Conservation (phyloP, 805 yeast species). For the Cyberlindnera maritima region DNA sequence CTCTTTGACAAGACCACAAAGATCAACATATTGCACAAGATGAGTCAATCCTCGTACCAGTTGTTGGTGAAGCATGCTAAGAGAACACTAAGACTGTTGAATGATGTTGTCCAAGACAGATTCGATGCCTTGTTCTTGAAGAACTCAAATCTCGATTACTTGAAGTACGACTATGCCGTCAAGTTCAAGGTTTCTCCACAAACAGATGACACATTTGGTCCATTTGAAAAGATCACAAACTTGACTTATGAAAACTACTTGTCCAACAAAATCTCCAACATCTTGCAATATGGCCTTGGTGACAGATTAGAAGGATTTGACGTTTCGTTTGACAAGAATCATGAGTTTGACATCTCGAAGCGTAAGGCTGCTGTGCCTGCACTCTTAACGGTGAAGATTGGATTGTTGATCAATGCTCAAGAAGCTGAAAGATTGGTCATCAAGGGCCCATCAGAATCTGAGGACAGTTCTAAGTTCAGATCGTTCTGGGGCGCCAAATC, state of each 20-base stretch:
- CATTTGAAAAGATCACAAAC: conserved; percentile 69
- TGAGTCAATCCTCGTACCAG: conserved; percentile 66
- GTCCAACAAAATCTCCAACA: conserved; percentile 55
- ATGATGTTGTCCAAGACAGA: conserved; percentile 80
- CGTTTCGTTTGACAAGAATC: conserved; percentile 31
- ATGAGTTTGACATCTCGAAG: conserved; percentile 37
- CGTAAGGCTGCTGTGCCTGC: conserved; percentile 46
- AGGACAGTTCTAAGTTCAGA: conserved; percentile 62
- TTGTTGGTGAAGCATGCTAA: conserved; percentile 62
- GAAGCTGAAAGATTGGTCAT: conserved; percentile 81
- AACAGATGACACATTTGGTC: conserved; percentile 51
- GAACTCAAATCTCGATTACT: conserved; percentile 46
- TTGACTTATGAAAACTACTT: conserved; percentile 66
- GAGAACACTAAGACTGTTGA: conserved; percentile 63
- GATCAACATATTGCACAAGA: conserved; percentile 77
- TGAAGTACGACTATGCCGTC: conserved; percentile 62
- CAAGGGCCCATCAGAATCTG: conserved; percentile 73
- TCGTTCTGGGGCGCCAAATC: conserved; percentile 88
- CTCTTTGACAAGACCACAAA: conserved; percentile 73
- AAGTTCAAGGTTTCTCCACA: conserved; percentile 44
- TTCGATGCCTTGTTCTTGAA: conserved; percentile 75
- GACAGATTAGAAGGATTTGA: conserved; percentile 38
- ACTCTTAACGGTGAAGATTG: conserved; percentile 45
- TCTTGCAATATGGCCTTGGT: conserved; percentile 57
- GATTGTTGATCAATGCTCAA: conserved; percentile 64